Base-by-base conservation (phyloP, 768 basidiomycete genomes). In the Kwoniella pini region DNA sequence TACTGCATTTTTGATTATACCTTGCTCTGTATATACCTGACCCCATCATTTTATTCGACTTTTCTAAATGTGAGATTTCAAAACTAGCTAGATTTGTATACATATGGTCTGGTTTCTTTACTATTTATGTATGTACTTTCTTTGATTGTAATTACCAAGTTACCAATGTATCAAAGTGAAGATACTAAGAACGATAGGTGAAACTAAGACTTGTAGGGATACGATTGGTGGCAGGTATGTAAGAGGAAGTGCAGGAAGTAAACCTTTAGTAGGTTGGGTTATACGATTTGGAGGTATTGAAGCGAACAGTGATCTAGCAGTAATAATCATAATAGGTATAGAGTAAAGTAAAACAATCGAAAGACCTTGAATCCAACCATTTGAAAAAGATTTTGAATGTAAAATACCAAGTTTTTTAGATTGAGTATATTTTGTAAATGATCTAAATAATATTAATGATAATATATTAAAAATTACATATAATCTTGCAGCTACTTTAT, bases 291-390 rank as follows among this genome's bases (percentile, higher is more conserved):
- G 38, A 30, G 60, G 60, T 15, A 53, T 52, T 11, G 55, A 38
- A 26, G 52, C 56, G 48, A 62, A 62, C n/a, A 68, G 57, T 1
- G 67, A 64, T 26, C 40, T 54, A 3, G 48, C 49, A 12, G 61
- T 63, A 27, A 68, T 42, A 3, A 60, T n/a, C 24, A 60, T 56
- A 42, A 65, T 57, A 1, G 64, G 64, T 6, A 69, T 54, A 5
- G 64, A 48, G 38, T 57, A 63, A 4, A 51, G 43, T n/a, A 62
- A 17, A 2, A 69, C 50, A 3, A 60, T 22, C 4, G 42, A 38
- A 6, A 64, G 28, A 3, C 60, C 63, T 15, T 38, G 42, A 9
- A 42, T 36, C 67, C 67, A 69, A 19, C 50, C 53, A 9, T 22
- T 27, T 6, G 31, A 52, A n/a, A 60, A 44, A 9, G 43, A 11